phyloP scores from a whole-genome alignment of 805 yeast genomes.

The Cyberlindnera amylophila region DNA sequence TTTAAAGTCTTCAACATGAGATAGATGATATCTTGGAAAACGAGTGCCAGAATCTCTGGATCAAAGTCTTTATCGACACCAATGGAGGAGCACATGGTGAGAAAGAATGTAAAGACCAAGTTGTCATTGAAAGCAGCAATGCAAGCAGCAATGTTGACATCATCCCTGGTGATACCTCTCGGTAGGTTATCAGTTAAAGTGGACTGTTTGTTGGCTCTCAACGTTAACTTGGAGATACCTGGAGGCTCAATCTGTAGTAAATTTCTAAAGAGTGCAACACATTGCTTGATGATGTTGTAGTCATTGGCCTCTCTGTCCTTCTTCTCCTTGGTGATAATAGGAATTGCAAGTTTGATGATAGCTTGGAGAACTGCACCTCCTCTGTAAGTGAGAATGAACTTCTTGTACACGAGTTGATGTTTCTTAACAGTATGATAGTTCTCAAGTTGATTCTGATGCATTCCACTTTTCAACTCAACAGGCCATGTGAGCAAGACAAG shows the following conservation, averaged over 20 bases:
- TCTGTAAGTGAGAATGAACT: conserved; percentile 52
- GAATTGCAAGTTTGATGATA: conserved; percentile 62
- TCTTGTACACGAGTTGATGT: conserved; percentile 70
- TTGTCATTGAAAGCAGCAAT: conserved; percentile 59
- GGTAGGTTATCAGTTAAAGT: conserved; percentile 42
- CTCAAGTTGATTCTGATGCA: conserved; percentile 49
- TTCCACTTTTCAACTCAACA: conserved; percentile 49
- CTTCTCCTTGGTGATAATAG: conserved; percentile 48
- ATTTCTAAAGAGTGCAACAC: conserved; percentile 72
- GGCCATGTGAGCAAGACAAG: conserved; percentile 89
- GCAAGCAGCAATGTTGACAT: conserved; percentile 59
- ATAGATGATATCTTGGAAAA: conserved; percentile 67
- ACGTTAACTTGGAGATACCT: conserved; percentile 44
- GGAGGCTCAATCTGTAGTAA: conserved; percentile 75
- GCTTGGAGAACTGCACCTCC: conserved; percentile 66
- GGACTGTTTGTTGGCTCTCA: conserved; percentile 34
- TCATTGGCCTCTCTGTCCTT: conserved; percentile 66
- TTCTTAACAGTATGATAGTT: conserved; percentile 58
- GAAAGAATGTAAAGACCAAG: conserved; percentile 66
- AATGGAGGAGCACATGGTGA: conserved; percentile 66
- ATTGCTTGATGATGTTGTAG: conserved; percentile 65
- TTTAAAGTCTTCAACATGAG: conserved; percentile 57
- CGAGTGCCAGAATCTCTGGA: conserved; percentile 52
- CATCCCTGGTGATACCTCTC: conserved; percentile 54
- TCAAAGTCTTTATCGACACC: conserved; percentile 53